Evolutionary conservation across 2,329 filamentous ascomycete species (phyloP).

Genomic region (Trichophyton rubrum): DNA sequence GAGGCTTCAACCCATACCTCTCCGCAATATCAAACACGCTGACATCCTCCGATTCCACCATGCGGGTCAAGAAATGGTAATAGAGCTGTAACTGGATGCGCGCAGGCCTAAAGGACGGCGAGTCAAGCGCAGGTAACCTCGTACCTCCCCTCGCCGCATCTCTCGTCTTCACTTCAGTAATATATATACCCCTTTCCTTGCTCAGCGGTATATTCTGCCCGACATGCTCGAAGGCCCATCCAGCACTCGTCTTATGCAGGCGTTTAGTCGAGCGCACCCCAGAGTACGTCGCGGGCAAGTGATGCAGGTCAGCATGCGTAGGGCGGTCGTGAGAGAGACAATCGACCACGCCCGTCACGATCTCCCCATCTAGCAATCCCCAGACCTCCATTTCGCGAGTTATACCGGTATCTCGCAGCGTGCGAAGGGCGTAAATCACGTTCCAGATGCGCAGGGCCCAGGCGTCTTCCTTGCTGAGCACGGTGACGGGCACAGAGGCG

Average conservation of each 20-base stretch:
- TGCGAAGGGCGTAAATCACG: slow-evolving; percentile 70
- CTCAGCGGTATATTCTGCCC: not conserved
- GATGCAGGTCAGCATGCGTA: too few relatives aligned
- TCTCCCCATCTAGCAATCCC: slow-evolving; percentile 67
- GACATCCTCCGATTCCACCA: slow-evolving; percentile 55
- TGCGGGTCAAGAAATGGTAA: slow-evolving; percentile 64
- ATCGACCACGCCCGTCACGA: slow-evolving; percentile 86
- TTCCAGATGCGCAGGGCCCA: slow-evolving; percentile 85
- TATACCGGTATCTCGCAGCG: slow-evolving; percentile 55
- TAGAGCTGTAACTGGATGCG: slow-evolving; percentile 85
- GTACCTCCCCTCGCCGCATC: slow-evolving; percentile 30
- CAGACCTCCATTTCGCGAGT: slow-evolving; percentile 73
- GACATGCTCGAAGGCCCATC: slow-evolving; percentile 2
- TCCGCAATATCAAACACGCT: slow-evolving; percentile 56
- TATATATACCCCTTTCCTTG: slow-evolving; percentile 42
- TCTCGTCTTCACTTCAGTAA: slow-evolving; percentile 83
- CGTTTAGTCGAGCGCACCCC: not conserved
- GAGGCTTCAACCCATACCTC: slow-evolving; percentile 56
- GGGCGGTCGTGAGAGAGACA: slow-evolving; percentile 45
- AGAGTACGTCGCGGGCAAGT: not conserved
- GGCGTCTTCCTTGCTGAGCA: slow-evolving; percentile 63
- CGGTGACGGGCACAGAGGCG: slow-evolving; percentile 57
- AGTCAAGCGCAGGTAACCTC: slow-evolving; percentile 47
- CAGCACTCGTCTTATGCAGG: not conserved
- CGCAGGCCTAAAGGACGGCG: slow-evolving; percentile 57